Percentiles rank a stretch among this genome's conserved stretches.
Conservation (phyloP, 371 early-diverging fungal species). For the Mucor velutinosus region DNA sequence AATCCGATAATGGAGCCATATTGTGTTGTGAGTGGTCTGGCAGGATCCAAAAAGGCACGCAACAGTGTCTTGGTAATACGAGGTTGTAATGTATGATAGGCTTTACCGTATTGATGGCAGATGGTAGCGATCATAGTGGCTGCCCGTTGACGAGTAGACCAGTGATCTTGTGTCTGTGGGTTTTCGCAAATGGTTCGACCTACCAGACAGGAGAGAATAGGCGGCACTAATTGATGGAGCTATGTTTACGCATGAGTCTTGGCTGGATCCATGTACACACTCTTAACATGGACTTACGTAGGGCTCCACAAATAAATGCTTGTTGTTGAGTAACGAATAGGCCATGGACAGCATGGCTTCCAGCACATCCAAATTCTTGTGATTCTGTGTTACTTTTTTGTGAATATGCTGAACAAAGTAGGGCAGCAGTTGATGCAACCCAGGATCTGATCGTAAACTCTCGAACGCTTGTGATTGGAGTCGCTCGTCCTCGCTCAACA, state of each 20-base stretch:
- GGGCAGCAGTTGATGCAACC: slow-evolving; percentile 97
- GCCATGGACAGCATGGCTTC: slow-evolving; percentile 84
- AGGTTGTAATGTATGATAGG: slow-evolving; percentile 87
- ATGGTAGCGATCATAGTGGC: slow-evolving; percentile 75
- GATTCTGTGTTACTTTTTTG: slow-evolving; percentile 83
- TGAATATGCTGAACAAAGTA: slow-evolving; percentile 97
- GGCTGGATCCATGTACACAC: too few relatives aligned
- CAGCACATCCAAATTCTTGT: slow-evolving; percentile 69
- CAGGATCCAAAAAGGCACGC: slow-evolving; percentile 86
- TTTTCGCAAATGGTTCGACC: slow-evolving; percentile 81
- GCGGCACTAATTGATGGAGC: slow-evolving; percentile 98
- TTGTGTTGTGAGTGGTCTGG: slow-evolving; percentile 77
- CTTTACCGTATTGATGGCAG: slow-evolving; percentile 70
- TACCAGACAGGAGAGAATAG: slow-evolving; percentile 94
- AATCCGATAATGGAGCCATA: slow-evolving; percentile 92
- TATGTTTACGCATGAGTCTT: slow-evolving; percentile 20
- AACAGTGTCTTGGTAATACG: slow-evolving; percentile 89
- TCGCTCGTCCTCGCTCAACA: slow-evolving; percentile 77
- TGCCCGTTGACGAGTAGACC: slow-evolving; percentile 80
- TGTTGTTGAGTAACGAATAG: slow-evolving; percentile 85
- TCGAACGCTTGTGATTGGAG: slow-evolving; percentile 82
- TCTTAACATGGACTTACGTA: slow-evolving; percentile 66
- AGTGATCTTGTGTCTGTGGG: slow-evolving; percentile 73
- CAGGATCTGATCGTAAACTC: slow-evolving; percentile 90
- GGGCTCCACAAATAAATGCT: slow-evolving; percentile 95